A percentile compares a stretch with the other conserved stretches of the same genome.
Evolutionary conservation across 805 yeast genomes (phyloP).

Genomic region (Clavispora phyllophila): DNA sequence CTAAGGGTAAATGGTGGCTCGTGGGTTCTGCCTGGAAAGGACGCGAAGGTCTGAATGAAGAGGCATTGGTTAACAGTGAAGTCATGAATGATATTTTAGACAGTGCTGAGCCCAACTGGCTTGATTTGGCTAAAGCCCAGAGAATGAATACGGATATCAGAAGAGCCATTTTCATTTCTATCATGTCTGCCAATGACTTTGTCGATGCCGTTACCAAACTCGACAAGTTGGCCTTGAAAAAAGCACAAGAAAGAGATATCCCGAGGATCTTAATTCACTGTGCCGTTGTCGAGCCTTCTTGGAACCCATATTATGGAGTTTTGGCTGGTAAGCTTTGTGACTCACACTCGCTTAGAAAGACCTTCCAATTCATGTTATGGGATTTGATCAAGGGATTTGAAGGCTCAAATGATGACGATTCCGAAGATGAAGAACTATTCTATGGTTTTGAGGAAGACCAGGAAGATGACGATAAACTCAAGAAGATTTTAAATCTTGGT

Average conservation of each 20-base stretch:
- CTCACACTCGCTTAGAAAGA: slow-evolving; percentile 67
- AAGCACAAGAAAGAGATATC: slow-evolving; percentile 78
- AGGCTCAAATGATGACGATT: slow-evolving; percentile 28
- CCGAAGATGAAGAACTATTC: slow-evolving; percentile 37
- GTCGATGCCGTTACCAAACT: slow-evolving; percentile 80
- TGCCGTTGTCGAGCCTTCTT: slow-evolving; percentile 71
- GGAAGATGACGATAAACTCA: slow-evolving; percentile 48
- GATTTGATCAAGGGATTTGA: slow-evolving; percentile 74
- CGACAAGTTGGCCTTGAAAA: slow-evolving; percentile 73
- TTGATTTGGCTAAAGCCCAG: slow-evolving; percentile 76
- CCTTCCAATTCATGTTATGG: slow-evolving; percentile 89
- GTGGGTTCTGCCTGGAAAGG: slow-evolving; percentile 99
- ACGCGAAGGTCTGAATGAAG: slow-evolving; percentile 21
- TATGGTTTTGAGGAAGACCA: slow-evolving; percentile 33
- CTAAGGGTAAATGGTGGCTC: slow-evolving; percentile 97
- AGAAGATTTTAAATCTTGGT: slow-evolving; percentile 66
- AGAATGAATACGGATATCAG: slow-evolving; percentile 95
- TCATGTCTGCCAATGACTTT: slow-evolving; percentile 93
- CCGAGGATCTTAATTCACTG: slow-evolving; percentile 85
- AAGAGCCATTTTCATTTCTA: slow-evolving; percentile 86
- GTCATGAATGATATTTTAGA: slow-evolving; percentile 60
- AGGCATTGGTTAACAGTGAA: slow-evolving; percentile 30
- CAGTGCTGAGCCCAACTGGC: slow-evolving; percentile 78
- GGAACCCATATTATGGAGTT: slow-evolving; percentile 85
- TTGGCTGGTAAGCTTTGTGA: slow-evolving; percentile 75